These are phyloP conservation scores for Globisporangium alternatum DNA, from an alignment of 352 stramenopile genomes.

Conservation along the genomic window DNA sequence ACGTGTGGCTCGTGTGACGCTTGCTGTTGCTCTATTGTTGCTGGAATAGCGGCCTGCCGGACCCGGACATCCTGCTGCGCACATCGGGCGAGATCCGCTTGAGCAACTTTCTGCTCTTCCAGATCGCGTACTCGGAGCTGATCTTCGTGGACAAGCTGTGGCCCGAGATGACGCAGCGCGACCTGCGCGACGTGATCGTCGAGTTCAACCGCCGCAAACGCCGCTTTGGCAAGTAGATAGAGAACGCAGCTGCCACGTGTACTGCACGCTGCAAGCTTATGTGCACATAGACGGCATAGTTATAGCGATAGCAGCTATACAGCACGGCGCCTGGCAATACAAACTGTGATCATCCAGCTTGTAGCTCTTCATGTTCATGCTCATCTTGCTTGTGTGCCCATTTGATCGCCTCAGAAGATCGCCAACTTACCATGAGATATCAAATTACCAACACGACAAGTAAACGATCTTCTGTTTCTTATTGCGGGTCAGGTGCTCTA, in stretches of 20 bases:
- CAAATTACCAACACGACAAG: too few species aligned
- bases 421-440: too few species aligned
- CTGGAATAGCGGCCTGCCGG: constrained; percentile 65
- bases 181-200: constrained; percentile 76
- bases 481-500: too few species aligned
- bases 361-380: neutral
- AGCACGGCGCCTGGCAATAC: constrained; percentile 4
- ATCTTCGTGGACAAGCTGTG: constrained; percentile 95
- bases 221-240: constrained; percentile 86
- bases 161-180: constrained; percentile 90
- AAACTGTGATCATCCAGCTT: neutral
- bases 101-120: constrained; percentile 97
- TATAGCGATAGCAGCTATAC: neutral
- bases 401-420: too few species aligned
- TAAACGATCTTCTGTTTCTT: too few species aligned
- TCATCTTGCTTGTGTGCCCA: too few species aligned
- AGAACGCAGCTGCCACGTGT: neutral
- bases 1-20: neutral
- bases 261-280: neutral
- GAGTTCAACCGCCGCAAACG: constrained; percentile 87
- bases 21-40: constrained; percentile 15
- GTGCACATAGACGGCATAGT: neutral
- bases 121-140: constrained; percentile 95
- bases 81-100: constrained; percentile 94
- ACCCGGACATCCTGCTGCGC: constrained; percentile 94